These are phyloP conservation scores for Passiflora organensis DNA, from an alignment of 345 rosid genomes.

Conservation along the genomic window DNA sequence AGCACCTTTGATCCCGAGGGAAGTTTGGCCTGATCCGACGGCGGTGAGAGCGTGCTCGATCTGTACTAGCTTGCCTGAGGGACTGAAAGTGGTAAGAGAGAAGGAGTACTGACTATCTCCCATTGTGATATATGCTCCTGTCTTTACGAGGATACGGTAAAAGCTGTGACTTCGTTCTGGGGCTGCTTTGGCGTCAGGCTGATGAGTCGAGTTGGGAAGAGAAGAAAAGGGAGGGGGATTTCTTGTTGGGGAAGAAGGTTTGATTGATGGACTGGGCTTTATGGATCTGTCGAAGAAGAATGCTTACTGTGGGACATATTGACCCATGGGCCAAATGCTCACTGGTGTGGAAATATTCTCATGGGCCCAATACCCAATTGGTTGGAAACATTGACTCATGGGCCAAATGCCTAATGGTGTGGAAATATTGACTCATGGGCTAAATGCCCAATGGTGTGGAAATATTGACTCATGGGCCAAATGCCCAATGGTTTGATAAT, in stretches of 20 bases:
- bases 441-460: no score
- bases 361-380: no score
- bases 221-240: not conserved
- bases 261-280: not conserved
- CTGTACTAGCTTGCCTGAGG: constrained; percentile 98
- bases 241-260: constrained; percentile 3
- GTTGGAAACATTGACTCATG: no score
- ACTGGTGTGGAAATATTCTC: no score
- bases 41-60: constrained; percentile 93
- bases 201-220: no score
- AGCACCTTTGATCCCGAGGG: constrained; percentile 95
- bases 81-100: constrained; percentile 96
- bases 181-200: not conserved
- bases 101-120: constrained; percentile 96
- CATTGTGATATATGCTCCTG: constrained; percentile 35
- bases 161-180: no score
- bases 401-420: no score
- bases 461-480: no score
- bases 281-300: not conserved
- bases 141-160: not conserved
- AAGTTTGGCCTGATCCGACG: constrained; percentile 93
- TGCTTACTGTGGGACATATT: no score
- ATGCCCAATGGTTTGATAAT: no score
- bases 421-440: no score
- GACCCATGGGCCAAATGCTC: no score